Evolutionary conservation across 257 asterid genomes (phyloP), one percentile per base, ranked within the genome.

Genomic region (Linaria vulgaris): DNA sequence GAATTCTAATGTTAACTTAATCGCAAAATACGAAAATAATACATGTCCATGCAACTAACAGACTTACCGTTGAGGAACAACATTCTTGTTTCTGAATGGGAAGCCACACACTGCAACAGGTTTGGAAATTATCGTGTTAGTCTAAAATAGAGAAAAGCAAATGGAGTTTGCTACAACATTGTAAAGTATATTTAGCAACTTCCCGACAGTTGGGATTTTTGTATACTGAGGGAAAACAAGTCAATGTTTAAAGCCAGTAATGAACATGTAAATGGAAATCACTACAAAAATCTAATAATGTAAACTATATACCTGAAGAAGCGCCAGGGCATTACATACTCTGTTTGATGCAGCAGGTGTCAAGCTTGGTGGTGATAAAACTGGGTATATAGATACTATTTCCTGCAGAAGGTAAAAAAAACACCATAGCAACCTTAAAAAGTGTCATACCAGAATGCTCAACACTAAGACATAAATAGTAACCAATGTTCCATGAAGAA

Each of bases 251-350:
- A n/a, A 27, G 10, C 41, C 41, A 34, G 41, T 7, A 4, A 8
- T 8, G 41, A 34, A 34, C 9, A 7, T 7, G 41, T 34, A 34
- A 34, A 34, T n/a, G n/a, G n/a, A n/a, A n/a, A n/a, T n/a, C n/a
- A 34, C 5, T 3, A 34, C 6, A 3, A 34, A 34, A 34, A 34
- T 34, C 41, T 34, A 11, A 34, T 7, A 34, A 34, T 1, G 1
- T 34, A 3, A 34, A 34, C 5, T 34, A 7, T 34, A 34, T 68
- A 89, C 98, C 97, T 92, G 98, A 80, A 92, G 95, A 52, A 92
- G 85, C 19, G 96, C 98, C 41, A 92, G 95, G 46, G 97, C 97
- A 80, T 89, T 86, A 83, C 98, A 92, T 62, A 89, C 95, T 73
- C 98, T 76, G 72, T 87, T 86, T 6, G 98, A 92, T 69, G 89